Conservation (phyloP, 2,329 filamentous ascomycete species). For the Xylariales sp. region DNA sequence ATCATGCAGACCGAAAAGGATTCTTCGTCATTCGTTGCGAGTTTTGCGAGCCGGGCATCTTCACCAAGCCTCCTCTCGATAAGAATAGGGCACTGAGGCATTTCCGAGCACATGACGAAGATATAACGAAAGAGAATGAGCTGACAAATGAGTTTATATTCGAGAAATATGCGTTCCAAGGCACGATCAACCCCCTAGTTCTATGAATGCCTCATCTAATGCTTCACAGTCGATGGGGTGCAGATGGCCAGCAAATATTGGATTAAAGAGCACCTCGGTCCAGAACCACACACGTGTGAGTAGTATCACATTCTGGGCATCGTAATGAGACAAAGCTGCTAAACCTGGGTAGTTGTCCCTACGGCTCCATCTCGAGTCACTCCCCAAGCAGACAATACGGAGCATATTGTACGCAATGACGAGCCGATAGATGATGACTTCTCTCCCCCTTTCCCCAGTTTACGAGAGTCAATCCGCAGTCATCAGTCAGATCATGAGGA, state of each 20-base stretch:
- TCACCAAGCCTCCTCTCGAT: slow-evolving; percentile 46
- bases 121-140: slow-evolving; percentile 31
- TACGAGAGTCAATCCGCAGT: slow-evolving; percentile 22
- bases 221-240: slow-evolving; percentile 42
- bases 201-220: slow-evolving; percentile 19
- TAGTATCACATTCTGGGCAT: slow-evolving; percentile 8
- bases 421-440: slow-evolving; percentile 42
- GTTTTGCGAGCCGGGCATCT: slow-evolving; percentile 38
- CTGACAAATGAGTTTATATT: slow-evolving; percentile 50
- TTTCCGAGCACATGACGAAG: slow-evolving; percentile 44
- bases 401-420: slow-evolving; percentile 27
- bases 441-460: slow-evolving; percentile 31
- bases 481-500: slow-evolving; percentile 35
- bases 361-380: slow-evolving; percentile 28
- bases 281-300: slow-evolving; percentile 46
- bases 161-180: slow-evolving; percentile 46
- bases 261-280: slow-evolving; percentile 47
- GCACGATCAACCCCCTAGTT: slow-evolving; percentile 27
- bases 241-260: slow-evolving; percentile 48
- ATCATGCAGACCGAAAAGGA: slow-evolving; percentile 42
- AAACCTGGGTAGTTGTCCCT: slow-evolving; percentile 40
- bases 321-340: slow-evolving; percentile 15
- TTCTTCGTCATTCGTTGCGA: slow-evolving; percentile 48
- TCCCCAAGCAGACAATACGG: slow-evolving; percentile 23
- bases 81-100: slow-evolving; percentile 49